A percentile compares a stretch with the other conserved stretches of the same genome.
Evolutionary conservation across 495 filamentous ascomycete genomes (phyloP).

Genomic region (Aspergillus baeticus): DNA sequence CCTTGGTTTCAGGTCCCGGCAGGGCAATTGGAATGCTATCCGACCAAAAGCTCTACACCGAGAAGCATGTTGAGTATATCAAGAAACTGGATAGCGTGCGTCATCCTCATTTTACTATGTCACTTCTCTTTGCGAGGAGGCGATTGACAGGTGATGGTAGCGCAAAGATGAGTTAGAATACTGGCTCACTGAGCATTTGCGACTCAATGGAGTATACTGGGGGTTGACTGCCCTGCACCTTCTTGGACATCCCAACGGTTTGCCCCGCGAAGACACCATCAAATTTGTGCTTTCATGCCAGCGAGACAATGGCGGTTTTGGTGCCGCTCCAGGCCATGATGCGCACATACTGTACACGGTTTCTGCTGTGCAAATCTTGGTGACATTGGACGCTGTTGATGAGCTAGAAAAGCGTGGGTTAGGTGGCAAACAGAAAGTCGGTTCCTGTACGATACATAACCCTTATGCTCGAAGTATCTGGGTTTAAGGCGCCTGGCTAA

Average conservation of each 20-base stretch:
- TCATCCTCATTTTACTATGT: conserved; percentile 23
- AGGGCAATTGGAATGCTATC: conserved; percentile 49
- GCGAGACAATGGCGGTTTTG: conserved; percentile 84
- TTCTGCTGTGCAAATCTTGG: conserved; percentile 89
- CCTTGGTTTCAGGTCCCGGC: conserved; percentile 61
- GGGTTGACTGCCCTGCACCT: conserved; percentile 86
- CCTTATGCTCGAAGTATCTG: background rate
- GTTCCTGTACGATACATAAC: conserved; percentile 56
- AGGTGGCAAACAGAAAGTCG: conserved; percentile 69
- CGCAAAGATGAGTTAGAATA: conserved; percentile 93
- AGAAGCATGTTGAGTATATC: conserved; percentile 90
- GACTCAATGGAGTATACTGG: conserved; percentile 95
- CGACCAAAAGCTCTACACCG: conserved; percentile 56
- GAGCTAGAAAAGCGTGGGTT: conserved; percentile 68
- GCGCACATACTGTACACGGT: conserved; percentile 93
- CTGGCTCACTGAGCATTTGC: conserved; percentile 94
- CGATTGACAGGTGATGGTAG: conserved; percentile 49
- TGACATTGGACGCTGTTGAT: conserved; percentile 77
- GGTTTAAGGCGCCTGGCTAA: conserved; percentile 20
- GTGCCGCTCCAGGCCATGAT: conserved; percentile 91
- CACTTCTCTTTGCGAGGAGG: conserved; percentile 24
- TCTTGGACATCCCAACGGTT: conserved; percentile 72
- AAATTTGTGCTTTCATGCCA: conserved; percentile 92
- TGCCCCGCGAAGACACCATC: conserved; percentile 79
- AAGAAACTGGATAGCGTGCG: conserved; percentile 84